Evolutionary conservation across 306 rosid genomes (phyloP), one percentile per base, ranked within the genome.

Genomic region (Dicorynia guianensis): DNA sequence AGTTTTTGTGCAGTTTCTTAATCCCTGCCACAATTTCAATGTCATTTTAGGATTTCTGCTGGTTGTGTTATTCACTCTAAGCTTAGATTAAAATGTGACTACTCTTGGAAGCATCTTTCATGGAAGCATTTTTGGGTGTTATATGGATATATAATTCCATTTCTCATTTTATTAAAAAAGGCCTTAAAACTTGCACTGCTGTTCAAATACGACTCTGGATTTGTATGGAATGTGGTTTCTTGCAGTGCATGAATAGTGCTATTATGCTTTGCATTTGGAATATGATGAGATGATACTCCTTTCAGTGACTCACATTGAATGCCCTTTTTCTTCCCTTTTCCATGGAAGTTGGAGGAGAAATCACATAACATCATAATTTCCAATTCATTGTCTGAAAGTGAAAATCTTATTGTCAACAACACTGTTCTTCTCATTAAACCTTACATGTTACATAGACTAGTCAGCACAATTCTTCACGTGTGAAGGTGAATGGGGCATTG

Each of bases 171-270:
- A 65, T 44, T 78, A 63, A 49, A 10, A 43, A 11, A 10, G 12
- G 17, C 11, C 42, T 36, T 57, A n/a, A 30, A 11, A 38, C 19
- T 47, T 65, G 3, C 4, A 12, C 6, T 11, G 2, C 55, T 20
- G 39, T 39, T 8, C 0, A 6, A 19, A 15, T 15, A 15, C 67
- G 60, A 35, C 53, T 54, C 59, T 79, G 53, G 53, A 55, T 71
- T 72, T 67, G 30, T 18, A 18, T 71, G 36, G 48, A 62, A 55
- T 71, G 50, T 39, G 54, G 58, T 70, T 52, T 30, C 58, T 44
- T 56, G 65, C 18, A 15, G 11, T 15, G 42, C 11, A 39, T 60
- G 76, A 60, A 4, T 50, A 67, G 35, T 49, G 9, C 55, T 35
- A 52, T 30, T 46, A 12, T 56, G 46, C 8, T 62, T 54, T 7